A percentile compares a stretch with the other conserved stretches of the same genome.
Conservation (phyloP, 2,329 filamentous ascomycete genomes). For the Emmonsia crescens region DNA sequence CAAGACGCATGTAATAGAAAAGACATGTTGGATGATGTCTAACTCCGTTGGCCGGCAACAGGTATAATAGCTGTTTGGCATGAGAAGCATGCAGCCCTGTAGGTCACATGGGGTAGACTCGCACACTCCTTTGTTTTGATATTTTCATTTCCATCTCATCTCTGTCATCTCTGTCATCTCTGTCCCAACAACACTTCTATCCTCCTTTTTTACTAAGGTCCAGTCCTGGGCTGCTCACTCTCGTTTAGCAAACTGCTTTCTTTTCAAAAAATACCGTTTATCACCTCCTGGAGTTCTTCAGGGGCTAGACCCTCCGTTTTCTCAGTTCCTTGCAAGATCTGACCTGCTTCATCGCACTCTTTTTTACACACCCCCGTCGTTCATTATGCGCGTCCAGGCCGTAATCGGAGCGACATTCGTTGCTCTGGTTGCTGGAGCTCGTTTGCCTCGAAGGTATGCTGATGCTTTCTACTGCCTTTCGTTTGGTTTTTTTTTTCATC, state of each 20-base stretch:
- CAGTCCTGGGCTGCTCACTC: background rate
- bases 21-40: background rate
- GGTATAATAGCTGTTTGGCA: background rate
- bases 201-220: background rate
- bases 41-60: background rate
- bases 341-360: background rate
- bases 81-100: background rate
- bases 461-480: background rate
- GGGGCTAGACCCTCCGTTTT: background rate
- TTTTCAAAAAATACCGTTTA: background rate
- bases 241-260: background rate
- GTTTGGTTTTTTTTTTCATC: background rate
- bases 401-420: background rate
- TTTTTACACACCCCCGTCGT: background rate
- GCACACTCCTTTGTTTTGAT: background rate
- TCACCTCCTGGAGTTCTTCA: background rate
- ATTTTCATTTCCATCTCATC: background rate
- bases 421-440: background rate
- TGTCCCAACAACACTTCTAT: background rate
- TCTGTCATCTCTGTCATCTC: background rate
- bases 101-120: background rate
- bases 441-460: slow-evolving; percentile 4
- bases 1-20: background rate
- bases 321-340: background rate
- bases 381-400: slow-evolving; percentile 1